Evolutionary conservation across 257 asterid genomes (phyloP), one percentile per base, ranked within the genome.

Genomic region (Gentiana dahurica): DNA sequence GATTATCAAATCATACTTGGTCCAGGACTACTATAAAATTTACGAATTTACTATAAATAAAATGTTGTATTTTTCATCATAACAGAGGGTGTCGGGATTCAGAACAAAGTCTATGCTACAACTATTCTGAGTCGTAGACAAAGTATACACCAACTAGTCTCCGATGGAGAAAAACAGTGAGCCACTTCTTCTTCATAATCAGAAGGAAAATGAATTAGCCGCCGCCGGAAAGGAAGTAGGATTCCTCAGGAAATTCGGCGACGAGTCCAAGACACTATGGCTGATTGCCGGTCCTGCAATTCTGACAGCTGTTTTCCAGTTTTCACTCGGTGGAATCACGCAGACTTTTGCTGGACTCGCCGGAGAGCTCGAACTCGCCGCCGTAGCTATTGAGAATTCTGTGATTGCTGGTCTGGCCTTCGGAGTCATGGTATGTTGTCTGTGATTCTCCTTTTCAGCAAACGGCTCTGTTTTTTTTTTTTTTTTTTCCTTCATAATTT

Each of bases 311-410:
- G 51, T 87, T 36, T 84, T 77, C 58, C 96, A 87, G 79, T 87
- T 81, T 49, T 84, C 96, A 0, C 38, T 84, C 55, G 90, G 91
- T 1, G 94, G 94, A 2, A 76, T 87, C 45, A 79, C 96, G 36
- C 88, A 82, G 59, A 78, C 80, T 1, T 87, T 84, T 47, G 36
- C 81, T 1, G 96, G 96, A 2, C 80, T 72, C 34, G 64, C 81
- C 7, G 94, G 88, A 2, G 94, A 79, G 38, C 72, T 87, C 49
- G 91, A 81, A 57, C 84, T 87, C 24, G 96, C 96, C 4, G 96
- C 94, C 9, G 89, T 87, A 34, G 79, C 94, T n/a, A 76, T 87
- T 13, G 96, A 82, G 75, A 87, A 84, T 60, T 81, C 92, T 12
- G 95, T 86, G 8, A 70, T 86, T 60, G 84, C 88, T 11, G 95